Conservation (phyloP, 2,329 filamentous ascomycete genomes). For the Aspergillus arachidicola region DNA sequence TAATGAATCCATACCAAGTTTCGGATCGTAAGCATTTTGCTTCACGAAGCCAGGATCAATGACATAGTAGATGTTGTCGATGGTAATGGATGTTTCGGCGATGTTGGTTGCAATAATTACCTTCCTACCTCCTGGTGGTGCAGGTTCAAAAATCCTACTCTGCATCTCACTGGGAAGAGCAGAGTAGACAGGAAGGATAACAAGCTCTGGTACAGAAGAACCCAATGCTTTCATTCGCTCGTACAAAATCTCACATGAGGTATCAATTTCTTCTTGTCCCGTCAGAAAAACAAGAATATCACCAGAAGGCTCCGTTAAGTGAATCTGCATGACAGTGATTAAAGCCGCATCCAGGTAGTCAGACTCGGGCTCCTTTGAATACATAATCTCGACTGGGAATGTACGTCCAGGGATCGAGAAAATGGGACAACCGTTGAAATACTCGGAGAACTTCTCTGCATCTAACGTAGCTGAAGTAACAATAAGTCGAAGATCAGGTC, state of each 20-base stretch:
- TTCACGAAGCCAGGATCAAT: conserved; percentile 97
- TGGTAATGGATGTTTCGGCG: conserved; percentile 95
- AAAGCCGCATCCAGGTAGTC: conserved; percentile 93
- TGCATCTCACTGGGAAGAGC: conserved; percentile 92
- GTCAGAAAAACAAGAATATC: conserved; percentile 98
- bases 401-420: conserved; percentile 95
- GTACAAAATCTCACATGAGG: conserved; percentile 84
- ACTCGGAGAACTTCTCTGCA: conserved; percentile 94
- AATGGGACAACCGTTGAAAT: conserved; percentile 95
- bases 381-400: conserved; percentile 94
- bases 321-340: conserved; percentile 98
- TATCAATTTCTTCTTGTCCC: conserved; percentile 97
- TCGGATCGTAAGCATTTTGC: conserved; percentile 95
- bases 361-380: conserved; percentile 89
- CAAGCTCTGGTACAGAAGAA: conserved; percentile 83
- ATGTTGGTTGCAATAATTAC: conserved; percentile 99
- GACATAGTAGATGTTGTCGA: conserved; percentile 96
- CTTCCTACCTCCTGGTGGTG: conserved; percentile 81
- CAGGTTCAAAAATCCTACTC: conserved; percentile 90
- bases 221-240: conserved; percentile 97
- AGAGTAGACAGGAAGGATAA: conserved; percentile 95
- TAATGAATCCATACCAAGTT: conserved; percentile 95
- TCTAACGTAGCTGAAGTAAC: conserved; percentile 96
- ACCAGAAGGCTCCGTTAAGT: conserved; percentile 85
- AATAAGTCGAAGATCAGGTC: conserved; percentile 89